A percentile compares a stretch with the other conserved stretches of the same genome.
These are phyloP conservation scores for Pestalotiopsis sp. DNA, from an alignment of 2,329 filamentous ascomycete species.

Conservation along the genomic window DNA sequence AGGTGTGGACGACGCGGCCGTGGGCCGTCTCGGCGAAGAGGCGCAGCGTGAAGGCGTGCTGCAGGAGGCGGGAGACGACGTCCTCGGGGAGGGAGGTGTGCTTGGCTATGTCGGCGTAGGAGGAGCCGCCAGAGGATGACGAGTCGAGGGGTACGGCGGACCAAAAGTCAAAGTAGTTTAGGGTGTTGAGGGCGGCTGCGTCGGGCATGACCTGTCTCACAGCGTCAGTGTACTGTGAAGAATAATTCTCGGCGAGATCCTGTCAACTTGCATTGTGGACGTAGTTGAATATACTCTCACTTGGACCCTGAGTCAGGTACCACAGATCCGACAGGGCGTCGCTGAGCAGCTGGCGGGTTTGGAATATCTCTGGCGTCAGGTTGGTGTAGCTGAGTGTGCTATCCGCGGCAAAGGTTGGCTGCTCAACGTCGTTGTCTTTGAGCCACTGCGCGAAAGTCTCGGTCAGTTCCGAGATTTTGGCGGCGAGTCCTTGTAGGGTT, in stretches of 20 bases:
- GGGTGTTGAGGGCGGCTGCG: constrained; percentile 43
- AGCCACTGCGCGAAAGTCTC: constrained; percentile 42
- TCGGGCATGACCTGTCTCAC: constrained; percentile 43
- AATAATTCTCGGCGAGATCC: not conserved
- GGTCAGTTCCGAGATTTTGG: constrained; percentile 46
- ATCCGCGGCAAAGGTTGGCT: constrained; percentile 45
- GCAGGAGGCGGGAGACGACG: constrained; percentile 40
- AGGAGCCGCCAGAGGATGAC: constrained; percentile 33
- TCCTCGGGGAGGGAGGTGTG: constrained; percentile 39
- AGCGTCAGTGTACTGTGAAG: no score
- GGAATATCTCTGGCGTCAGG: constrained; percentile 42
- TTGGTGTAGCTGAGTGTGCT: constrained; percentile 43
- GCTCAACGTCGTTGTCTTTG: constrained; percentile 42
- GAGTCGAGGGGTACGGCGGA: constrained; percentile 49
- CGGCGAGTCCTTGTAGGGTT: constrained; percentile 44
- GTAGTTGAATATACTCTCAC: constrained; percentile 42
- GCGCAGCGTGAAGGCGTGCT: constrained; percentile 40
- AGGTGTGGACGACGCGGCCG: constrained; percentile 35
- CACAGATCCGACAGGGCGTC: constrained; percentile 47
- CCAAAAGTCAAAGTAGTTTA: constrained; percentile 57
- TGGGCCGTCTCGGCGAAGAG: constrained; percentile 36
- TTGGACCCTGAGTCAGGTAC: not conserved
- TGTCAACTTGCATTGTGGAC: constrained; percentile 36
- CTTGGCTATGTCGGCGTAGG: constrained; percentile 41
- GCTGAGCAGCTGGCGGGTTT: constrained; percentile 44